Base-by-base conservation (phyloP, 768 basidiomycete genomes). In the Pleurotus tuber-regium region DNA sequence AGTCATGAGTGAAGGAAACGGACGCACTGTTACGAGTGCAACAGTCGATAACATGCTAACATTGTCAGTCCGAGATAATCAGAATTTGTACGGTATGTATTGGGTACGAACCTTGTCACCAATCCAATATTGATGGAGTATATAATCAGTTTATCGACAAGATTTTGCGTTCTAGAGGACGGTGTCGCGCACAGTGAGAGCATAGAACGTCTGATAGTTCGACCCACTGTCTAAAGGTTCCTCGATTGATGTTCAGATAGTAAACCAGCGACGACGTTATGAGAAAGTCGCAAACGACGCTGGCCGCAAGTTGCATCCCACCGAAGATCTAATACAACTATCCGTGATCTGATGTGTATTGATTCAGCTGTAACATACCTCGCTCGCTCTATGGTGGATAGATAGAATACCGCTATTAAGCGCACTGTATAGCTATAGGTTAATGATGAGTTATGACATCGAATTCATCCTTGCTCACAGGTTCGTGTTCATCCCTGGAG, bases 271-370 rank as follows among this genome's bases (percentile, higher is more conserved):
- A 43, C 8, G 24, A 24, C 4, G 43, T 43, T 21, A 43, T 43
- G 24, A 43, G 25, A n/a, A 43, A 24, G 19, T 43, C 43, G 43
- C 43, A 43, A 14, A 28, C 25, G 24, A 43, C 24, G 14, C 43
- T 43, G 11, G 43, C 18, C 16, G 43, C 43, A n/a, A 43, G 43
- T 26, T 43, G 43, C 10, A 43, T 10, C 5, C 43, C 43, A 10
- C 43, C 43, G 25, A 43, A 43, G 14, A 43, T 43, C 43, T 43
- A n/a, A n/a, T n/a, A n/a, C n/a, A n/a, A n/a, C n/a, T n/a, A n/a
- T n/a, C n/a, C n/a, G n/a, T n/a, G n/a, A n/a, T n/a, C n/a, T n/a
- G n/a, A n/a, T n/a, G n/a, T n/a, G n/a, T n/a, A n/a, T n/a, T n/a
- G n/a, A n/a, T n/a, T n/a, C n/a, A n/a, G n/a, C n/a, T n/a, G n/a